A percentile compares a stretch with the other conserved stretches of the same genome.
phyloP scores from a whole-genome alignment of 23 red algal species.

The Porphyridium purpureum region DNA sequence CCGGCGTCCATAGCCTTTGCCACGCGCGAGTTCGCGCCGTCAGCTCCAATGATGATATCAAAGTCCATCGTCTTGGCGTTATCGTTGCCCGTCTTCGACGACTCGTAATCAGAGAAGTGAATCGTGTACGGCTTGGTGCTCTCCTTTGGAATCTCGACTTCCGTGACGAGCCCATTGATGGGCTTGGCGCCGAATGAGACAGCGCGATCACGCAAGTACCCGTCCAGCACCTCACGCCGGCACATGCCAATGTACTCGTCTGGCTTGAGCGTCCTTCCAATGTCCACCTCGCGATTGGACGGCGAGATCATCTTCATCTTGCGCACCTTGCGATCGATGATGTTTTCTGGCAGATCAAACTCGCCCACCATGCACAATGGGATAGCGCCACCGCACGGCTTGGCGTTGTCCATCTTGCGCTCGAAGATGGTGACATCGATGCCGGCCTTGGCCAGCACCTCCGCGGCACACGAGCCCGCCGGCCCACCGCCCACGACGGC shows the following conservation, averaged over 20 bases:
- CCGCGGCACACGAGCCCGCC: constrained; percentile 77
- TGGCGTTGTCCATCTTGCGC: constrained; percentile 97
- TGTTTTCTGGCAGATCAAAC: constrained; percentile 68
- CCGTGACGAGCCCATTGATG: constrained; percentile 88
- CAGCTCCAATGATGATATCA: constrained; percentile 90
- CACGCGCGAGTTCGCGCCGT: constrained; percentile 94
- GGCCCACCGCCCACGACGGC: constrained; percentile 97
- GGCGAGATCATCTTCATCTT: constrained; percentile 99
- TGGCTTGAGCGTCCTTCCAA: constrained; percentile 88
- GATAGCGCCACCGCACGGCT: constrained; percentile 98
- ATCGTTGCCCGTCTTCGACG: constrained; percentile 8
- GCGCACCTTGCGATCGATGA: constrained; percentile 93
- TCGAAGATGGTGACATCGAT: constrained; percentile 83
- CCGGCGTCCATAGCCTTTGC: constrained; percentile 96
- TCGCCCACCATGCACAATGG: constrained; percentile 99
- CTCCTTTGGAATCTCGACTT: constrained; percentile 41
- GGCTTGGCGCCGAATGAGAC: constrained; percentile 49
- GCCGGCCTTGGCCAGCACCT: constrained; percentile 79
- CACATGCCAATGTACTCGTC: constrained; percentile 98
- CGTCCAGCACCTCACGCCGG: constrained; percentile 83
- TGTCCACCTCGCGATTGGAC: constrained; percentile 51
- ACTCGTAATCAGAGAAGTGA: constrained; percentile 55
- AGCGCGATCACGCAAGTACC: constrained; percentile 83
- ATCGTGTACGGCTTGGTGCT: constrained; percentile 41
- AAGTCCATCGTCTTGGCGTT: constrained; percentile 19